These are phyloP conservation scores for Pyrrhoderma lamaoense DNA, from an alignment of 1,284 basidiomycete genomes.

Conservation along the genomic window DNA sequence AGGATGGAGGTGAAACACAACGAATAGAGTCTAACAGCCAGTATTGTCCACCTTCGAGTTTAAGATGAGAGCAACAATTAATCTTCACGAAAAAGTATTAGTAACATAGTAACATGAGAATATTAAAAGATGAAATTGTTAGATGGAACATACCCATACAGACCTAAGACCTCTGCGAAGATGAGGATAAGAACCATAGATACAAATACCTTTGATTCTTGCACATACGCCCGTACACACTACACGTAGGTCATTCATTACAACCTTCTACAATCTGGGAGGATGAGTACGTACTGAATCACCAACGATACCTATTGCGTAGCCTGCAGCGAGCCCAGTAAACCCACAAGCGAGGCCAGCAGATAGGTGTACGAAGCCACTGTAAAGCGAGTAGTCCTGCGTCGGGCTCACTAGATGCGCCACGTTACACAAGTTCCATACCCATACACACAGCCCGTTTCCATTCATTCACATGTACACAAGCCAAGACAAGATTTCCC, in stretches of 20 bases:
- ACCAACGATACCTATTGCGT: slow-evolving; percentile 92
- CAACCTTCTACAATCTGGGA: background rate
- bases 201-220: slow-evolving; percentile 91
- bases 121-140: too few relatives aligned
- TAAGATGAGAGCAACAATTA: slow-evolving; percentile 89
- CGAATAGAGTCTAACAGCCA: too few relatives aligned
- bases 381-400: slow-evolving; percentile 45
- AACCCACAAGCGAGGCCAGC: slow-evolving; percentile 85
- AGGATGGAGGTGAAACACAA: too few relatives aligned
- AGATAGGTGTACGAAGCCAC: slow-evolving; percentile 85
- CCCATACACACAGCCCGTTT: too few relatives aligned
- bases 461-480: too few relatives aligned
- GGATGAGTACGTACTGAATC: slow-evolving; percentile 78
- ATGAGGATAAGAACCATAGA: slow-evolving; percentile 78
- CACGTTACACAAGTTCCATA: too few relatives aligned
- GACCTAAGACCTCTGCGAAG: slow-evolving; percentile 79
- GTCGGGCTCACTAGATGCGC: slow-evolving; percentile 43
- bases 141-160: slow-evolving; percentile 57
- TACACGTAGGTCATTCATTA: background rate
- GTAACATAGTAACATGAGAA: slow-evolving; percentile 4
- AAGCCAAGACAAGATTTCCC: too few relatives aligned
- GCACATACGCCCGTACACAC: slow-evolving; percentile 27
- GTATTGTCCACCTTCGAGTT: slow-evolving; percentile 45
- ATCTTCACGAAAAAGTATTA: too few relatives aligned
- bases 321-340: slow-evolving; percentile 84